Base-by-base conservation (phyloP, 768 basidiomycete genomes). In the Cystoderma amianthinum region DNA sequence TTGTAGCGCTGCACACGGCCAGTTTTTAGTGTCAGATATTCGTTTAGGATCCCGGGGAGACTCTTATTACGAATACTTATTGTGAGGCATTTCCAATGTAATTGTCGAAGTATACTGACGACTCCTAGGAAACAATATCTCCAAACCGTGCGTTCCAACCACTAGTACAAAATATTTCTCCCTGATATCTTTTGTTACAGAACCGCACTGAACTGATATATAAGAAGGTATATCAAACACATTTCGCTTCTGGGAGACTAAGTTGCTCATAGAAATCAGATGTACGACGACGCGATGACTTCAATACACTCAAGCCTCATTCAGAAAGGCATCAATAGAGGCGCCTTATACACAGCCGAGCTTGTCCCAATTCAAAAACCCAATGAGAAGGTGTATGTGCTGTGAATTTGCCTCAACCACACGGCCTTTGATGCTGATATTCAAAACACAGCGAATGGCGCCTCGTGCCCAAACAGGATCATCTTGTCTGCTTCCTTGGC, bases 401-500 rank as follows among this genome's bases (percentile, higher is more conserved):
- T 20, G 40, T 10, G 10, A 11, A 30, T 11, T 36, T 9, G 11
- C 33, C 20, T 39, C 2, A 42, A 11, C n/a, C n/a, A n/a, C n/a
- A 11, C 10, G 35, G 9, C 9, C 11, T 10, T 36, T 36, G 9
- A 11, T 11, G 10, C 9, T 10, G 9, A 36, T 36, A 11, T 9
- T 33, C 48, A 80, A 79, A 22, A 55, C n/a, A 9, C 23, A 88
- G 87, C 19, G 63, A 66, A 23, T 93, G 89, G 90, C 73, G 75
- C 13, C 65, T 87, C 18, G 70, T 71, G 7, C 87, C 87, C 7
- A 95, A 96, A 57, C 94, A 97, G 65, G 94, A 98, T 55, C 94
- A 96, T 57, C 77, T 98, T 23, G 92, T 88, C 3, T 97, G 94
- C 63, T 98, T 96, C 77, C 67, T 98, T 23, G 91, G 84, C 15